A percentile compares a stretch with the other conserved stretches of the same genome.
Conservation (phyloP, 2,329 filamentous ascomycete species). For the Zasmidium cellare region DNA sequence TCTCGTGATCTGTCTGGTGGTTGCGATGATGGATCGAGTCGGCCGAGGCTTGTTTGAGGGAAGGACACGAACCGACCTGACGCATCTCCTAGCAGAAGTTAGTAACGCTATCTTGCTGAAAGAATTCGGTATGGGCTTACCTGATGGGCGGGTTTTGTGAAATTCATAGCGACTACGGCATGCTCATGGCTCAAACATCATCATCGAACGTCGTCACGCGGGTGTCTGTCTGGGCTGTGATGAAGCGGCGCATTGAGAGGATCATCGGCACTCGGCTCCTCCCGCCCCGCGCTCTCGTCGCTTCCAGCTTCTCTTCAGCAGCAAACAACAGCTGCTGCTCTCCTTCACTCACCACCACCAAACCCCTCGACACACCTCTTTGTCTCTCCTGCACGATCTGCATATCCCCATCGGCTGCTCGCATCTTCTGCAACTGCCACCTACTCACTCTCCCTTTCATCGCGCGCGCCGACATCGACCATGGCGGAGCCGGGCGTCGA, state of each 20-base stretch:
- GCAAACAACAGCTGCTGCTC: not conserved
- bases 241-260: not conserved
- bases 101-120: not conserved
- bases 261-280: not conserved
- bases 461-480: constrained; percentile 30
- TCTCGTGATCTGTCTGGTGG: constrained; percentile 18
- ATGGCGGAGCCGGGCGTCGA: constrained; percentile 80
- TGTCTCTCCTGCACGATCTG: not conserved
- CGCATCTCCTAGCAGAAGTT: constrained; percentile 80
- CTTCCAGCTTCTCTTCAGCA: not conserved
- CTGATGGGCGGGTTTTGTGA: constrained; percentile 45
- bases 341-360: not conserved
- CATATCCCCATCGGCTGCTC: not conserved
- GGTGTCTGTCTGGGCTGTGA: not conserved
- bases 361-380: not conserved
- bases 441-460: not conserved
- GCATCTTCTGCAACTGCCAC: not conserved
- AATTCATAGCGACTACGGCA: constrained; percentile 38
- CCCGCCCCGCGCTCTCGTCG: not conserved
- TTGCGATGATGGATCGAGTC: constrained; percentile 17
- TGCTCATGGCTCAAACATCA: not conserved
- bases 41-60: constrained; percentile 18
- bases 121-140: constrained; percentile 24
- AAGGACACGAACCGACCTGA: constrained; percentile 83
- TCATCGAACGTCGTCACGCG: not conserved